phyloP scores from a whole-genome alignment of 805 yeast species.

The Hanseniaspora nectarophila region DNA sequence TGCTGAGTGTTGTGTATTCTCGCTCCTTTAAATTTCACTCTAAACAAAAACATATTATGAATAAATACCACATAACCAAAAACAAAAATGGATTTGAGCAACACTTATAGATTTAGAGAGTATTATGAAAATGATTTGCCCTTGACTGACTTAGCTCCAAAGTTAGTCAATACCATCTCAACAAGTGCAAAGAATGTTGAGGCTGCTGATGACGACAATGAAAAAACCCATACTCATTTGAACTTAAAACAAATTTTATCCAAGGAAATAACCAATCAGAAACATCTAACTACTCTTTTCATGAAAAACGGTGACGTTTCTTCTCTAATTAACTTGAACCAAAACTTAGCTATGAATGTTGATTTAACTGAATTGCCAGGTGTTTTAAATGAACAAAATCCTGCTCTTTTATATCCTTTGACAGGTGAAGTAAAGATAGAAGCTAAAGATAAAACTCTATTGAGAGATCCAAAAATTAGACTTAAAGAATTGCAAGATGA shows the following conservation, averaged over 20 bases:
- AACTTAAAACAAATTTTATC: slow-evolving; percentile 6
- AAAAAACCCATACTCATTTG: background rate
- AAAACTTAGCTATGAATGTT: slow-evolving; percentile 62
- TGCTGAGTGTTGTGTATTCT: too few relatives aligned
- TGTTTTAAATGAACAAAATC: slow-evolving; percentile 50
- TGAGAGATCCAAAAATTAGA: slow-evolving; percentile 53
- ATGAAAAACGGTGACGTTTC: slow-evolving; percentile 56
- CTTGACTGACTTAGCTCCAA: slow-evolving; percentile 87
- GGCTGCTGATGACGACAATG: slow-evolving; percentile 38
- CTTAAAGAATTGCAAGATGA: slow-evolving; percentile 11
- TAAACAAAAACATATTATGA: background rate
- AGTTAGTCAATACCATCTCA: slow-evolving; percentile 36
- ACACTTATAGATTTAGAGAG: slow-evolving; percentile 12
- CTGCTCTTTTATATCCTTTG: slow-evolving; percentile 32
- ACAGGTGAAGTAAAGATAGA: slow-evolving; percentile 41
- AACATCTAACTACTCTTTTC: slow-evolving; percentile 55
- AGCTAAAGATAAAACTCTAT: slow-evolving; percentile 61
- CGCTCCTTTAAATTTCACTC: too few relatives aligned
- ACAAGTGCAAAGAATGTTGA: slow-evolving; percentile 31
- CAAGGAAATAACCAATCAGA: slow-evolving; percentile 10
- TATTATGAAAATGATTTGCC: slow-evolving; percentile 56
- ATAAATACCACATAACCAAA: background rate
- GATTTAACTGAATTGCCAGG: slow-evolving; percentile 59
- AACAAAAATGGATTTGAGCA: slow-evolving; percentile 8
- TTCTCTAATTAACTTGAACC: slow-evolving; percentile 47